A percentile compares a stretch with the other conserved stretches of the same genome.
These are phyloP conservation scores for Leavenworthia alabamica DNA, from an alignment of 345 rosid species.

Conservation along the genomic window DNA sequence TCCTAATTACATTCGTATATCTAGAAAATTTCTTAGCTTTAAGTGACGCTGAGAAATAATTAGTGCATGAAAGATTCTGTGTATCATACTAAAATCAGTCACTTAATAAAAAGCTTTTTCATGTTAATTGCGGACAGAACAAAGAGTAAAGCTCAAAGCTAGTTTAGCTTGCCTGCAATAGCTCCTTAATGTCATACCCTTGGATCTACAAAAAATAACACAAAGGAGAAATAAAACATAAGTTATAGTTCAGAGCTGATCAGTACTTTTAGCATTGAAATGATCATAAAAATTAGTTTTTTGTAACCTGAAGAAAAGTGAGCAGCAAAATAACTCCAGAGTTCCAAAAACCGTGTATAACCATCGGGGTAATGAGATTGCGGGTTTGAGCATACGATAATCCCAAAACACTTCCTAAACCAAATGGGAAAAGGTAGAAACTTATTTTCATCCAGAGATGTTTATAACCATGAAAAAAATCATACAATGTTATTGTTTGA, in stretches of 20 bases:
- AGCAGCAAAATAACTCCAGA: slow-evolving; percentile 77
- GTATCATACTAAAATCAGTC: background rate
- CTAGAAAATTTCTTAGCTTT: slow-evolving; percentile 8
- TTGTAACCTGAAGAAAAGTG: slow-evolving; percentile 74
- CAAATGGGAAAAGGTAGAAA: background rate
- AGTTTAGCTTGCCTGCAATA: slow-evolving; percentile 49
- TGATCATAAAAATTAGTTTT: background rate
- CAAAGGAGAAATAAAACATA: background rate
- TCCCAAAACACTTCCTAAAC: slow-evolving; percentile 63
- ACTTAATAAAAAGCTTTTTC: background rate
- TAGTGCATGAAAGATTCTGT: too few relatives aligned
- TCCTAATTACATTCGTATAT: background rate
- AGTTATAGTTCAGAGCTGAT: background rate
- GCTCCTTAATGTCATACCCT: slow-evolving; percentile 79
- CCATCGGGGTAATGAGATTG: slow-evolving; percentile 72
- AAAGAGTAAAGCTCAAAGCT: slow-evolving; percentile 1
- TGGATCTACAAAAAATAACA: slow-evolving; percentile 41
- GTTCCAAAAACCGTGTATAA: slow-evolving; percentile 84
- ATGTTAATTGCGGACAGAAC: background rate
- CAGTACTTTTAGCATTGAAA: background rate
- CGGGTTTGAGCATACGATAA: slow-evolving; percentile 86
- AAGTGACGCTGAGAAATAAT: too few relatives aligned
- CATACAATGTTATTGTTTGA: background rate
- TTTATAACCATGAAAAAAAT: background rate
- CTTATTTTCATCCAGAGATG: background rate